A percentile compares a stretch with the other conserved stretches of the same genome.
Conservation (phyloP, 2,329 filamentous ascomycete species). For the Aureobasidium namibiae region DNA sequence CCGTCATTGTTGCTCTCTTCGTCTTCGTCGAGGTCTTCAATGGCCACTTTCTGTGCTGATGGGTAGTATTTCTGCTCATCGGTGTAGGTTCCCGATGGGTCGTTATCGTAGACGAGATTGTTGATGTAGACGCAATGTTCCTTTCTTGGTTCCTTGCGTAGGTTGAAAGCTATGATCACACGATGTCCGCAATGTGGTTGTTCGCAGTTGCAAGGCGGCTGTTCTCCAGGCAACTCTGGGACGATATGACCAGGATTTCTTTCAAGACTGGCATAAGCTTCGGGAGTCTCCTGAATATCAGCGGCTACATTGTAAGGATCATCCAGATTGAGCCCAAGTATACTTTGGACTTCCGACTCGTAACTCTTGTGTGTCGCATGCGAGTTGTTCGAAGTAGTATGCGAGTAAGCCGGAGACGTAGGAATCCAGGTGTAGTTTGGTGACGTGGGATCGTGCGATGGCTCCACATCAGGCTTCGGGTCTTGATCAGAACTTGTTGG, state of each 20-base stretch:
- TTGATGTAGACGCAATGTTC: not conserved
- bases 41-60: not conserved
- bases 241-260: not conserved
- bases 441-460: no score
- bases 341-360: no score
- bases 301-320: no score
- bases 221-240: not conserved
- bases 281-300: not conserved
- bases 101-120: not conserved
- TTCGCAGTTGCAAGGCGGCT: not conserved
- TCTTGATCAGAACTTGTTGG: not conserved
- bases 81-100: not conserved
- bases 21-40: not conserved
- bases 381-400: not conserved
- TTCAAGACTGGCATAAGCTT: not conserved
- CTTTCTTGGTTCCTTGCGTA: not conserved
- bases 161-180: no score
- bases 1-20: not conserved
- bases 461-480: not conserved
- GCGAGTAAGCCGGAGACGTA: not conserved
- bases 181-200: not conserved
- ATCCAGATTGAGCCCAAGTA: no score
- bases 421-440: no score
- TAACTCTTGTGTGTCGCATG: not conserved
- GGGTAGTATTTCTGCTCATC: not conserved